Evolutionary conservation across 441 rosid genomes (phyloP).

Genomic region (Pelargonium fulgidum): DNA sequence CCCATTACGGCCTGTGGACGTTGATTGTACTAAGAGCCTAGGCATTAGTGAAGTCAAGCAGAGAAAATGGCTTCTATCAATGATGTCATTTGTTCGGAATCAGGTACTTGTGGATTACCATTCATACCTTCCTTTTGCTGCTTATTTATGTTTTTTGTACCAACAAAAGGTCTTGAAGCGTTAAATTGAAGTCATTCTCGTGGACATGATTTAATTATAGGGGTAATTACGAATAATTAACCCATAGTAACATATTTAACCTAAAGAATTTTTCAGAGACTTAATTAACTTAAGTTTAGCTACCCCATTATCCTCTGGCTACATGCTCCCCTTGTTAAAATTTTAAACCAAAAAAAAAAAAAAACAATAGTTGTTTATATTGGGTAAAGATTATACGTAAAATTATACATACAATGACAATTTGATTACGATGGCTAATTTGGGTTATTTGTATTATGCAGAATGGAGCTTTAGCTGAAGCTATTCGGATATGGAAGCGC

Average conservation of each 20-base stretch:
- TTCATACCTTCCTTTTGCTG: neutral
- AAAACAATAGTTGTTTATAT: no score
- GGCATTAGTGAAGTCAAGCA: conserved; percentile 92
- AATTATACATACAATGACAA: neutral
- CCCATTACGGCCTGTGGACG: conserved; percentile 80
- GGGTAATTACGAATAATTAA: no score
- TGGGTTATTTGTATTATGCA: conserved; percentile 30
- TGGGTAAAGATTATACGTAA: no score
- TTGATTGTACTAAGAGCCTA: conserved; percentile 75
- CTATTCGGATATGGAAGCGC: conserved; percentile 80
- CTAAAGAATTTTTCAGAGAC: no score
- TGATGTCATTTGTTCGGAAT: conserved; percentile 83
- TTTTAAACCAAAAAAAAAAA: no score
- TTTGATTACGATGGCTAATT: neutral
- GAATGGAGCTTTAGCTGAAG: conserved; percentile 97
- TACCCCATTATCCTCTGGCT: neutral
- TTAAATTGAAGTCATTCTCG: neutral
- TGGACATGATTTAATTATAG: neutral
- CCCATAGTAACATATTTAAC: no score
- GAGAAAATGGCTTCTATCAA: conserved; percentile 95
- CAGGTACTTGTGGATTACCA: conserved; percentile 46
- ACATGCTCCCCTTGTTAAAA: neutral
- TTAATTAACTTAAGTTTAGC: neutral
- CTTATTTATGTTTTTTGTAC: conserved; percentile 7
- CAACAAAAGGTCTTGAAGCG: neutral